Percentiles rank a stretch among this genome's conserved stretches.
Conservation (phyloP, 1,139 yeast species). For the Geotrichum restrictum region DNA sequence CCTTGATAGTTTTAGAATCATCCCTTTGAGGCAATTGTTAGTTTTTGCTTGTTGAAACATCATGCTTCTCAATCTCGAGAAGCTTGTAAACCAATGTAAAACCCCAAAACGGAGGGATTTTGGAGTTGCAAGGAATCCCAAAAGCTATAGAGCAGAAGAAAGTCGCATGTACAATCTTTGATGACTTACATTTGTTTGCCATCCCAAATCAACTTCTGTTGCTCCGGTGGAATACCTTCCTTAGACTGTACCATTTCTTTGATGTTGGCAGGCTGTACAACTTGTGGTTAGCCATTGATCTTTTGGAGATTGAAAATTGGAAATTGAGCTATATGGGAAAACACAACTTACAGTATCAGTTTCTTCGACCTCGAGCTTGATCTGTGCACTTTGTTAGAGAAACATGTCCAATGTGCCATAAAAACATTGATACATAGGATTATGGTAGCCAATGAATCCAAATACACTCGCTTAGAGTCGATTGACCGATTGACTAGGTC, state of each 20-base stretch:
- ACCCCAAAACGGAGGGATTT: background rate
- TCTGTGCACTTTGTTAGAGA: too few relatives aligned
- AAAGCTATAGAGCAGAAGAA: background rate
- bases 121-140: background rate
- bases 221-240: constrained; percentile 96
- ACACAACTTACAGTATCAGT: constrained; percentile 52
- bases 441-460: too few relatives aligned
- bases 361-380: constrained; percentile 75
- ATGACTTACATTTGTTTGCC: constrained; percentile 80
- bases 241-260: constrained; percentile 94
- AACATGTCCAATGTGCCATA: too few relatives aligned
- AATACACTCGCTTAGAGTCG: too few relatives aligned
- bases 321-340: background rate
- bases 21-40: constrained; percentile 40
- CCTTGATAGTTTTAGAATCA: constrained; percentile 66
- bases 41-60: too few relatives aligned
- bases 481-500: too few relatives aligned
- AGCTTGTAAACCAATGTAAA: too few relatives aligned
- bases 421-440: too few relatives aligned
- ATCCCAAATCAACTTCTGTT: constrained; percentile 83
- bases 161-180: too few relatives aligned
- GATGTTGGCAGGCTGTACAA: constrained; percentile 58
- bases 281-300: too few relatives aligned
- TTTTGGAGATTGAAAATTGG: too few relatives aligned
- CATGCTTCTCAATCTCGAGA: too few relatives aligned